Base-by-base conservation (phyloP, 2,329 filamentous ascomycete species). In the Fusarium algeriense region DNA sequence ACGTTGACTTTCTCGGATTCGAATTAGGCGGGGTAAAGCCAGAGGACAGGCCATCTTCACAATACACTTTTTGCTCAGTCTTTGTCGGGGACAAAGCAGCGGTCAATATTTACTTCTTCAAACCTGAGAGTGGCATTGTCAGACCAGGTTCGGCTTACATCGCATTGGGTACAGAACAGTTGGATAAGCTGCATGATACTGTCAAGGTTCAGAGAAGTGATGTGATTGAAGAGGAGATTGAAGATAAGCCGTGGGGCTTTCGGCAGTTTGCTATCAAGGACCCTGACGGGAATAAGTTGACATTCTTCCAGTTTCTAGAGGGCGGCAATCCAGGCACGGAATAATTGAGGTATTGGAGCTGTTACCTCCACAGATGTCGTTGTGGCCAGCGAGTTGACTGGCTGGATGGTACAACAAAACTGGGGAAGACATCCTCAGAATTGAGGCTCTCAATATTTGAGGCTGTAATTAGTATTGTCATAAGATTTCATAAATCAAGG, bases 101-200 rank as follows among this genome's bases (percentile, higher is more conserved):
- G 6, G 69, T 60, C 60, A 71, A 72, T 28, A 56, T 72, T 38
- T 71, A 69, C 48, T 70, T 71, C 48, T 70, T 71, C 52, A 71
- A 72, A 26, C 52, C 69, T 26, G 44, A 52, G 17, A 32, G 48
- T 44, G 28, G 26, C 13, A 23, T 28, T 37, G 23, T 50, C 50
- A 72, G 28, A 14, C 64, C 64, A 6, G 14, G 69, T 6, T 72
- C 64, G 12, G 60, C 55, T 26, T 71, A 69, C 13, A 69, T 72
- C 19, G 60, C 69, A 15, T 38, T 66, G 19, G 55, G 69, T 11
- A 59, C 69, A 17, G 19, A 56, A 6, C 69, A 71, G 44, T 41
- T 71, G n/a, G 60, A 71, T 13, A 30, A 44, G 23, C n/a, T 71
- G 7, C 59, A 69, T 30, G 32, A 61, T 34, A 10, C n/a, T 38